Evolutionary conservation across 345 rosid genomes (phyloP).

Genomic region (Iberis pinnata): DNA sequence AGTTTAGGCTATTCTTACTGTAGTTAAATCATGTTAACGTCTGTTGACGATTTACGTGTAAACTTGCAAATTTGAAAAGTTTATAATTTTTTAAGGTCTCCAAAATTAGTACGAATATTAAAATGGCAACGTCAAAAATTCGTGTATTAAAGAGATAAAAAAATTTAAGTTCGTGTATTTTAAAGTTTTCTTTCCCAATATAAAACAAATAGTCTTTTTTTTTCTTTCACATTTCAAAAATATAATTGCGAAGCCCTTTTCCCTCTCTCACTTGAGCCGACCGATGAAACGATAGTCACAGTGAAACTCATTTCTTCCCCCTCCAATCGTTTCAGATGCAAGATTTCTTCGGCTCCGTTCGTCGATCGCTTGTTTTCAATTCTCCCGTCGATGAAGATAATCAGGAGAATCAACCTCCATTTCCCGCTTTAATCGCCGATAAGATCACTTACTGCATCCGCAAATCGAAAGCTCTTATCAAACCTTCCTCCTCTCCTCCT

Average conservation of each 20-base stretch:
- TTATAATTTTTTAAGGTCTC: too few relatives aligned
- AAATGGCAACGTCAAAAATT: too few relatives aligned
- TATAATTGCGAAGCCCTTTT: constrained; percentile 29
- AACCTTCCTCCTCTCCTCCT: constrained; percentile 32
- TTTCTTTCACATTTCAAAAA: constrained; percentile 35
- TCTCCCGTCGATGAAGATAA: constrained; percentile 37
- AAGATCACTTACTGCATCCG: constrained; percentile 71
- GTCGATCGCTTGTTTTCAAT: constrained; percentile 80
- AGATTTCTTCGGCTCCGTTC: constrained; percentile 72
- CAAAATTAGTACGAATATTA: too few relatives aligned
- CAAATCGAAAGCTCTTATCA: constrained; percentile 56
- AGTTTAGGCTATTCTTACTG: too few relatives aligned
- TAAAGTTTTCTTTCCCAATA: too few relatives aligned
- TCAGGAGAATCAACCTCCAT: constrained; percentile 32
- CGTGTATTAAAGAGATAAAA: too few relatives aligned
- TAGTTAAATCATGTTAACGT: too few relatives aligned
- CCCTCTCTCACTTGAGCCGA: constrained; percentile 40
- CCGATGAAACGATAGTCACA: background rate
- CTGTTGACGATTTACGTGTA: too few relatives aligned
- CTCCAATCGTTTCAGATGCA: constrained; percentile 35
- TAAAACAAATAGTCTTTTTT: too few relatives aligned
- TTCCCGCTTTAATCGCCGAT: constrained; percentile 39
- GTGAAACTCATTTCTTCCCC: constrained; percentile 8
- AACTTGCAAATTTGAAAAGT: too few relatives aligned
- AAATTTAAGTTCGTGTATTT: too few relatives aligned